Conservation (phyloP, 2,329 filamentous ascomycete genomes). For the Aspergillus pseudoviridinutans region DNA sequence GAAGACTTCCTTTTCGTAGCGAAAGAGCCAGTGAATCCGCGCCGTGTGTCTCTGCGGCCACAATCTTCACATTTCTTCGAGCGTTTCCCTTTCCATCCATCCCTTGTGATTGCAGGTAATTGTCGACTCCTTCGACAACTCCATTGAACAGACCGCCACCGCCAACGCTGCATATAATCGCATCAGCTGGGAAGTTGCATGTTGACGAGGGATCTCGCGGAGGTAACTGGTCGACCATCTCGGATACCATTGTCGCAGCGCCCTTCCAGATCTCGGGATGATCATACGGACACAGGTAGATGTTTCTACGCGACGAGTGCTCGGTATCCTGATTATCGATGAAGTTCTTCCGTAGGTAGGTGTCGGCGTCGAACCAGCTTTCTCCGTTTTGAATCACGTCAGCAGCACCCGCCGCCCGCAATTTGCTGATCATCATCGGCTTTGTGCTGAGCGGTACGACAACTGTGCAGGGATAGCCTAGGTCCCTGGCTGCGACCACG, state of each 20-base stretch:
- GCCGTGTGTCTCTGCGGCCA: conserved; percentile 71
- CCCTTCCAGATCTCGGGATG: conserved; percentile 37
- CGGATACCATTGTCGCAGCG: conserved; percentile 30
- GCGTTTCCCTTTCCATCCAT: not conserved
- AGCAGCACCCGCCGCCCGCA: conserved; percentile 59
- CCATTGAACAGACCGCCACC: conserved; percentile 76
- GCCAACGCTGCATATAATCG: conserved; percentile 71
- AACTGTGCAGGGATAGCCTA: conserved; percentile 64
- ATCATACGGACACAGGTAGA: conserved; percentile 38
- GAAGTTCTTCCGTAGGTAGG: conserved; percentile 53
- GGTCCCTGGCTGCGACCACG: conserved; percentile 63
- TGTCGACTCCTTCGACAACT: conserved; percentile 59
- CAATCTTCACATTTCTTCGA: conserved; percentile 39
- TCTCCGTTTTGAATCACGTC: conserved; percentile 64
- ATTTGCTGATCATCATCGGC: conserved; percentile 63
- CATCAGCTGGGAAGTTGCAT: conserved; percentile 51
- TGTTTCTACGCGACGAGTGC: conserved; percentile 16
- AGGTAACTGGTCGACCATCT: conserved; percentile 34
- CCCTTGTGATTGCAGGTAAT: conserved; percentile 19
- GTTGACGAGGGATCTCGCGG: conserved; percentile 5
- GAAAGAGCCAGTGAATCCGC: conserved; percentile 63
- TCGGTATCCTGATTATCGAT: conserved; percentile 20
- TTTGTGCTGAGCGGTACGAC: conserved; percentile 65
- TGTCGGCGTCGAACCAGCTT: conserved; percentile 66
- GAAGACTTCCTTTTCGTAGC: conserved; percentile 50